These are phyloP conservation scores for Vanrija pseudolonga DNA, from an alignment of 1,284 basidiomycete genomes.

Conservation along the genomic window DNA sequence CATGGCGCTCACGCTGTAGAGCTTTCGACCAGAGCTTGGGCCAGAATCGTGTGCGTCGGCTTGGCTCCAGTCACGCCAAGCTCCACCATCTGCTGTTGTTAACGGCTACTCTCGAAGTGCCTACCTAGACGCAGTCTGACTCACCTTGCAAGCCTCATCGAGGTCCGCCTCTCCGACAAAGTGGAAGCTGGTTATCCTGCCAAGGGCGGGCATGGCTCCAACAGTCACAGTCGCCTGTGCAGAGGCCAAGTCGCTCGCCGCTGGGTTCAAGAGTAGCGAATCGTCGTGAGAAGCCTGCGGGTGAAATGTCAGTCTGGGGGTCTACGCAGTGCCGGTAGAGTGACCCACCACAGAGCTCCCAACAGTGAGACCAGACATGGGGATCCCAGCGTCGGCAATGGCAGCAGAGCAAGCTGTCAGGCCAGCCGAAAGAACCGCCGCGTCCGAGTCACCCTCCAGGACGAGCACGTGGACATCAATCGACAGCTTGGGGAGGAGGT, in stretches of 20 bases:
- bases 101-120: background rate
- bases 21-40: constrained; percentile 29
- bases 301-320: constrained; percentile 5
- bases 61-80: constrained; percentile 22
- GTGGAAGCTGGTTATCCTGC: constrained; percentile 75
- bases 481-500: constrained; percentile 86
- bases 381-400: constrained; percentile 53
- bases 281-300: constrained; percentile 34
- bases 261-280: constrained; percentile 74
- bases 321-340: background rate
- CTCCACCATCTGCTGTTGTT: constrained; percentile 36
- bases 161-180: constrained; percentile 60
- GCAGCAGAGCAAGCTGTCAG: constrained; percentile 85
- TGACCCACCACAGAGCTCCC: constrained; percentile 29
- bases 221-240: constrained; percentile 65
- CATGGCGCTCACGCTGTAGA: background rate
- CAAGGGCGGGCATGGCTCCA: constrained; percentile 84
- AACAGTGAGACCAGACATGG: constrained; percentile 43
- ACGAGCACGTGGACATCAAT: constrained; percentile 89
- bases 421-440: constrained; percentile 77
- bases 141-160: constrained; percentile 33
- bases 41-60: constrained; percentile 30
- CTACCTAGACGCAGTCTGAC: constrained; percentile 3
- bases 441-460: constrained; percentile 83
- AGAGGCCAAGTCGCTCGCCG: constrained; percentile 50